Evolutionary conservation across 2,329 filamentous ascomycete genomes (phyloP).

Genomic region (Grosmannia clavigera): DNA sequence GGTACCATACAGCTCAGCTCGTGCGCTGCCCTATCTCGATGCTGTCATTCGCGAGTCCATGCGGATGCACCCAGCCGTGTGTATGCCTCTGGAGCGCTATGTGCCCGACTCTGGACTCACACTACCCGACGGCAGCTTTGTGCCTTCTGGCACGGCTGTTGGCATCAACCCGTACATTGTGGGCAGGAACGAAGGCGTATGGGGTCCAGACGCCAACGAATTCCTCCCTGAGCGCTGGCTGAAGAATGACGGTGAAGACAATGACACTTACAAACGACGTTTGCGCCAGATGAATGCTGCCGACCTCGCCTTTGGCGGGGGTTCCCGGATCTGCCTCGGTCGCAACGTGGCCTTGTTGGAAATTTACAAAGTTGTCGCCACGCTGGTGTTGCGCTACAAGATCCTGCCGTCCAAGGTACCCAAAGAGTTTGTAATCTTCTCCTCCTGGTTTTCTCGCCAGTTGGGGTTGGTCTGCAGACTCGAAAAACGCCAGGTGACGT

Average conservation of each 20-base stretch:
- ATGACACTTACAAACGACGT: conserved; percentile 14
- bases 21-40: conserved; percentile 30
- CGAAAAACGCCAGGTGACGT: conserved; percentile 1
- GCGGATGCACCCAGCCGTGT: conserved; percentile 25
- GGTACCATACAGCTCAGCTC: conserved; percentile 1
- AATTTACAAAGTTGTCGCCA: conserved; percentile 25
- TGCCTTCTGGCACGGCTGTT: conserved; percentile 13
- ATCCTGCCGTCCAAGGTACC: conserved; percentile 11
- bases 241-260: conserved; percentile 13
- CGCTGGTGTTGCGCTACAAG: conserved; percentile 28
- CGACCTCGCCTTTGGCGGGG: conserved; percentile 26
- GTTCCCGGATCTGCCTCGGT: conserved; percentile 26
- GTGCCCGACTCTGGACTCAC: background rate
- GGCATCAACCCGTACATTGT: conserved; percentile 24
- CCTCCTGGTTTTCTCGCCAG: conserved; percentile 8
- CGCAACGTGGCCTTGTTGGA: conserved; percentile 22
- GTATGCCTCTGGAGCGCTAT: conserved; percentile 1
- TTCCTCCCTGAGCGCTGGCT: conserved; percentile 39
- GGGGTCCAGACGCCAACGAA: conserved; percentile 29
- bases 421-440: conserved; percentile 13
- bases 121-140: conserved; percentile 5
- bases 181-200: conserved; percentile 23
- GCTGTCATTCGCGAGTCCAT: conserved; percentile 36
- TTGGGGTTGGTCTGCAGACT: conserved; percentile 12
- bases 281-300: conserved; percentile 24